Evolutionary conservation across 495 filamentous ascomycete species (phyloP).

Genomic region (Astrothelium subdiscretum): DNA sequence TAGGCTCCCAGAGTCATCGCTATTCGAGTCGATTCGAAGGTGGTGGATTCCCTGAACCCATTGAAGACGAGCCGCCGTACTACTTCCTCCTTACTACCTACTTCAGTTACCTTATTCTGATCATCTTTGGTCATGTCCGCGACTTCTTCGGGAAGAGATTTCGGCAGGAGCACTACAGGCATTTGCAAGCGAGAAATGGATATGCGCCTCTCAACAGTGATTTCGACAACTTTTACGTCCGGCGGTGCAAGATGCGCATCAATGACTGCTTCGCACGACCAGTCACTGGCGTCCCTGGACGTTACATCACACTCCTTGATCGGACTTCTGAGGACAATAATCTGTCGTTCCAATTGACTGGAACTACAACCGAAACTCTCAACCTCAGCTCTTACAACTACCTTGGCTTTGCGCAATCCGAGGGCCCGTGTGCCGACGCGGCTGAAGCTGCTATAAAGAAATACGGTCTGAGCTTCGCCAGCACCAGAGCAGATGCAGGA

Average conservation of each 20-base stretch:
- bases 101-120: conserved; percentile 91
- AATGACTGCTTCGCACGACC: conserved; percentile 94
- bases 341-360: conserved; percentile 71
- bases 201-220: conserved; percentile 97
- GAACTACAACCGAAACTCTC: conserved; percentile 86
- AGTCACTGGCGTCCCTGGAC: conserved; percentile 83
- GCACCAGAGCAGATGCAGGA: conserved; percentile 71
- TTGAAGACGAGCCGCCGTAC: conserved; percentile 94
- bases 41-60: conserved; percentile 61
- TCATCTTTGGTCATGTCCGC: conserved; percentile 85
- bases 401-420: conserved; percentile 94
- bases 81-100: conserved; percentile 95
- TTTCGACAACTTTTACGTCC: conserved; percentile 97
- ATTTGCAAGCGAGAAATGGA: conserved; percentile 71
- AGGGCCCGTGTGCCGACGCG: conserved; percentile 89
- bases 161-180: conserved; percentile 67
- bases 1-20: conserved; percentile 65
- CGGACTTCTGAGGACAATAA: conserved; percentile 82
- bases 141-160: conserved; percentile 98
- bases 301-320: conserved; percentile 85
- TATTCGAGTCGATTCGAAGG: conserved; percentile 80
- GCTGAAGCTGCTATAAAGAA: conserved; percentile 76
- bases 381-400: conserved; percentile 99
- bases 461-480: conserved; percentile 70
- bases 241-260: conserved; percentile 82